These are phyloP conservation scores for Xylaria scruposa DNA, from an alignment of 495 filamentous ascomycete genomes.

Conservation along the genomic window DNA sequence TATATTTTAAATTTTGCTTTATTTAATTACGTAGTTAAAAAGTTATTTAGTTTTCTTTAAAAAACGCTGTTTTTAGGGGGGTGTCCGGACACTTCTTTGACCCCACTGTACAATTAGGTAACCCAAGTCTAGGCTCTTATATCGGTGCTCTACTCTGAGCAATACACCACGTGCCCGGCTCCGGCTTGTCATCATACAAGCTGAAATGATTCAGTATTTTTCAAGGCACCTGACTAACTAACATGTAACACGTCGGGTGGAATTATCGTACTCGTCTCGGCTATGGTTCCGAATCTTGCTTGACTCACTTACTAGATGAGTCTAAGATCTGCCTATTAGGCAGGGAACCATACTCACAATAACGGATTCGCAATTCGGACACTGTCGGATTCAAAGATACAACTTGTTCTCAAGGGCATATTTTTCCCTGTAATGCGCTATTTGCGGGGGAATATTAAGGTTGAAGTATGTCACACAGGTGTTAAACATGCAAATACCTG, in stretches of 20 bases:
- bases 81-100: too few relatives aligned
- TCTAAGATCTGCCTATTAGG: neutral
- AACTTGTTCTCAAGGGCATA: neutral
- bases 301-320: neutral
- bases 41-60: too few relatives aligned
- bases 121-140: slow-evolving; percentile 18
- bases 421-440: neutral
- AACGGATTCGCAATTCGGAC: neutral
- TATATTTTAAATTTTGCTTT: too few relatives aligned
- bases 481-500: neutral
- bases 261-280: neutral
- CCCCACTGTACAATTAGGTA: slow-evolving; percentile 13
- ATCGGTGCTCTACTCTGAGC: slow-evolving; percentile 2
- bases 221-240: slow-evolving; percentile 17
- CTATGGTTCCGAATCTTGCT: neutral
- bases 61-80: too few relatives aligned
- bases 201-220: neutral
- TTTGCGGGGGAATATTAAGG: neutral
- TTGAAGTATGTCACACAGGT: neutral
- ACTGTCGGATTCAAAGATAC: neutral
- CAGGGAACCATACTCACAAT: neutral
- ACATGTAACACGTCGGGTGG: neutral
- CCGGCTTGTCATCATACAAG: neutral
- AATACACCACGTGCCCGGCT: slow-evolving; percentile 13
- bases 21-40: too few relatives aligned